Evolutionary conservation across 805 yeast genomes (phyloP).

Genomic region (Candida vaughaniae): DNA sequence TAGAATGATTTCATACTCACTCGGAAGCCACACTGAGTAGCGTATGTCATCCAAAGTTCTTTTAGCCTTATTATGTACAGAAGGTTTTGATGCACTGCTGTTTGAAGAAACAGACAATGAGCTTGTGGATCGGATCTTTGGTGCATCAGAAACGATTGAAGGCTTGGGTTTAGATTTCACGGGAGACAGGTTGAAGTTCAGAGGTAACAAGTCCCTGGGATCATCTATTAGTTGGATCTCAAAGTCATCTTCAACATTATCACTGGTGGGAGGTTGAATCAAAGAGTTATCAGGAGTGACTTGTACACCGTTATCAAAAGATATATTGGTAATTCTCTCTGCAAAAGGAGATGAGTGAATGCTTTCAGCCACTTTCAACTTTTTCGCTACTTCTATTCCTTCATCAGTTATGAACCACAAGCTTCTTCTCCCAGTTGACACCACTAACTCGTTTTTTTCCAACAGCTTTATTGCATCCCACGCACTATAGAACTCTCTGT

Average conservation of each 20-base stretch:
- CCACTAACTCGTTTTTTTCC: slow-evolving; percentile 58
- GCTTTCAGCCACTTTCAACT: slow-evolving; percentile 49
- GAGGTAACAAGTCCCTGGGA: slow-evolving; percentile 9
- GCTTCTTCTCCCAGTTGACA: slow-evolving; percentile 55
- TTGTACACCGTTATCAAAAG: slow-evolving; percentile 36
- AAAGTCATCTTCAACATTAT: neutral
- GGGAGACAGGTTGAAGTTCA: slow-evolving; percentile 5
- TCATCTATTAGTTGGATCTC: slow-evolving; percentile 11
- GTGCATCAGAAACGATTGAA: neutral
- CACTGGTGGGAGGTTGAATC: too few species aligned
- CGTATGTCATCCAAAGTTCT: slow-evolving; percentile 21
- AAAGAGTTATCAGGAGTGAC: slow-evolving; percentile 21
- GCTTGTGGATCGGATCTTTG: neutral
- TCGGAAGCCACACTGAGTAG: slow-evolving; percentile 61
- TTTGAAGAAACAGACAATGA: neutral
- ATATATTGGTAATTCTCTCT: slow-evolving; percentile 18
- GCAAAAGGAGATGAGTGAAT: slow-evolving; percentile 21
- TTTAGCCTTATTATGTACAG: slow-evolving; percentile 23
- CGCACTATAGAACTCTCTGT: slow-evolving; percentile 67
- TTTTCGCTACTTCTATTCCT: slow-evolving; percentile 63
- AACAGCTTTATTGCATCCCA: slow-evolving; percentile 72
- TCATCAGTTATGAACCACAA: slow-evolving; percentile 65
- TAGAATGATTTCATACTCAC: slow-evolving; percentile 57
- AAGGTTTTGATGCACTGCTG: neutral
- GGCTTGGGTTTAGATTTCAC: neutral